Base-by-base conservation (phyloP, 2,329 filamentous ascomycete genomes). In the Diplodia sapinea region DNA sequence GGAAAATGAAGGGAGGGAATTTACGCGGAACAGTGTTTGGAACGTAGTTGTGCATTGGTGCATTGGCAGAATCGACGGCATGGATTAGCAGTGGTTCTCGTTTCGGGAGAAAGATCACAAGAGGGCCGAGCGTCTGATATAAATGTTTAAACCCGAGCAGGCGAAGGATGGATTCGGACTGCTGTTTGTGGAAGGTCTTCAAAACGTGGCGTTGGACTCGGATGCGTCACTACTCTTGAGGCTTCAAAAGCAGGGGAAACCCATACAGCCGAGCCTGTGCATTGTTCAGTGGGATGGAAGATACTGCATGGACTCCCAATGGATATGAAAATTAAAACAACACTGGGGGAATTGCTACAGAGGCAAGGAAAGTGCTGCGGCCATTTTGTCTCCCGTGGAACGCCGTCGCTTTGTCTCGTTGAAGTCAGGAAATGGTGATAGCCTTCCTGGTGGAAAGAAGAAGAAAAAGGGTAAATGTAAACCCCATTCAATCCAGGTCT, bases 321-420 rank as follows among this genome's bases (percentile, higher is more conserved):
- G 7, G 5, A 15, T 15, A n/a, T 15, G 20, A 38, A 20, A 49
- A 8, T 49, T 38, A 12, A 11, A 4, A 50, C 23, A 8, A 33
- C 20, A 36, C 3, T 20, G 9, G 8, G 23, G n/a, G n/a, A 50
- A 62, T 36, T 57, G 36, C 20, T 6, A 26, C 40, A 3, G 2
- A 49, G 17, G 26, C 8, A 26, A 62, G 26, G 17, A 36, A 52
- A 52, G 12, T 13, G 17, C 40, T 26, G 40, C 26, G 23, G 33
- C 33, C 29, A n/a, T 20, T 55, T 55, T 7, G 26, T 26, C 33
- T 23, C 56, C 50, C 52, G 36, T 17, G 17, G 31, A 62, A 62
- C 57, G 29, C 57, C 57, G 29, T 33, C 57, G 57, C 43, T 62
- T 40, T 62, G 40, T 43, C 40, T 29, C 26, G 23, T 29, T 49